A percentile compares a stretch with the other conserved stretches of the same genome.
These are phyloP conservation scores for Penicillium antarcticum DNA, from an alignment of 495 filamentous ascomycete genomes.

Conservation along the genomic window DNA sequence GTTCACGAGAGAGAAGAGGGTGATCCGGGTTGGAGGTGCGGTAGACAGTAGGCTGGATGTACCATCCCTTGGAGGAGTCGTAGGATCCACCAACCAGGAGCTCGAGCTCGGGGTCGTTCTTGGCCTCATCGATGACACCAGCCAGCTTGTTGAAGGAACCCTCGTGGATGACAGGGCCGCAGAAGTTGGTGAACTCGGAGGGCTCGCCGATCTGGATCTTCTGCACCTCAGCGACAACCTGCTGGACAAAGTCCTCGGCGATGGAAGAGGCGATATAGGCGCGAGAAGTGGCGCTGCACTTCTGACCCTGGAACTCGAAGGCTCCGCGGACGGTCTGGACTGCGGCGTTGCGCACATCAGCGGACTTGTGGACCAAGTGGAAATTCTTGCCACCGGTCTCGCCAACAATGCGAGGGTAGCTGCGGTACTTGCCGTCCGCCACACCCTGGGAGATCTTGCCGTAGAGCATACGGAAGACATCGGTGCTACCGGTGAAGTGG, in stretches of 20 bases:
- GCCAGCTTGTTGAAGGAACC: constrained; percentile 52
- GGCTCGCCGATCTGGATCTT: constrained; percentile 67
- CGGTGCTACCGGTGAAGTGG: constrained; percentile 80
- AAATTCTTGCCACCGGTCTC: constrained; percentile 92
- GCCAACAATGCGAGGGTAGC: constrained; percentile 79
- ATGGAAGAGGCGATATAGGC: constrained; percentile 69
- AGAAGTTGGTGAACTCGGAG: constrained; percentile 61
- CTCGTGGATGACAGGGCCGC: constrained; percentile 55
- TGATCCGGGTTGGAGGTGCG: constrained; percentile 61
- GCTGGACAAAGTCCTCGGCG: constrained; percentile 61
- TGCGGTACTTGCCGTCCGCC: constrained; percentile 66
- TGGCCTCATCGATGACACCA: constrained; percentile 58
- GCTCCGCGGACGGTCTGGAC: constrained; percentile 77
- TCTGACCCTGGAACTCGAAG: constrained; percentile 85
- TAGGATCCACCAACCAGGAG: constrained; percentile 58
- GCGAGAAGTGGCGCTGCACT: constrained; percentile 81
- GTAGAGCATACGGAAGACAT: constrained; percentile 78
- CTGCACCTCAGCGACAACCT: constrained; percentile 61
- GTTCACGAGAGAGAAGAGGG: constrained; percentile 57
- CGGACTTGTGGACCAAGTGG: constrained; percentile 72
- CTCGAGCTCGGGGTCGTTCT: constrained; percentile 59
- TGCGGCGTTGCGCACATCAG: constrained; percentile 71
- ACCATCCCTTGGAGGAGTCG: constrained; percentile 60
- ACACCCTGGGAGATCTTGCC: constrained; percentile 71
- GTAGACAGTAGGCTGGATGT: constrained; percentile 67